Percentiles rank a stretch among this genome's conserved stretches.
phyloP scores from a whole-genome alignment of 257 asterid genomes.

The Anisodus acutangulus region DNA sequence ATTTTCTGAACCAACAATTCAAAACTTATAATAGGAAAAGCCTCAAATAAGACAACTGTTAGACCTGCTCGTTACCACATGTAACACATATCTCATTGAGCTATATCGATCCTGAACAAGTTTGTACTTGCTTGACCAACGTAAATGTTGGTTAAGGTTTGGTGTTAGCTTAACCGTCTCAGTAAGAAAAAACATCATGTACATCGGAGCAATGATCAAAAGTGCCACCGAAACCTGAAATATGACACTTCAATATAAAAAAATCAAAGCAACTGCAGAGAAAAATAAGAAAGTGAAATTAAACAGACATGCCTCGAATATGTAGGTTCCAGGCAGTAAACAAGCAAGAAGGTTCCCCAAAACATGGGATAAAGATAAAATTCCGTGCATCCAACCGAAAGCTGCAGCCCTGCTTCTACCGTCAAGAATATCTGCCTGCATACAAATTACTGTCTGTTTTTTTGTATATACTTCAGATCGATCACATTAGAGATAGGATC shows the following conservation, averaged over 20 bases:
- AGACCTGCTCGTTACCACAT: constrained; percentile 80
- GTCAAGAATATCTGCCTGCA: constrained; percentile 85
- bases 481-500: neutral
- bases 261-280: constrained; percentile 11
- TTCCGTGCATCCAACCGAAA: constrained; percentile 87
- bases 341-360: constrained; percentile 82
- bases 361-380: constrained; percentile 88
- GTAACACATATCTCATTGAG: constrained; percentile 75
- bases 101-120: constrained; percentile 63
- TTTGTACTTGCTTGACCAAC: constrained; percentile 50
- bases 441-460: neutral
- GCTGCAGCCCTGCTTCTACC: constrained; percentile 66
- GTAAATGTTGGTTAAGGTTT: constrained; percentile 39
- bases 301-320: constrained; percentile 61
- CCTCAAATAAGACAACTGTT: neutral
- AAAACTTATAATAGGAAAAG: neutral
- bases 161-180: constrained; percentile 65
- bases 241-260: constrained; percentile 19
- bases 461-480: neutral
- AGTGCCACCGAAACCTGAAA: constrained; percentile 82
- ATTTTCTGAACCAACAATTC: neutral
- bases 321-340: constrained; percentile 72
- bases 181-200: constrained; percentile 63
- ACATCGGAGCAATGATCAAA: constrained; percentile 62
- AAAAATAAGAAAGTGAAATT: neutral